A percentile compares a stretch with the other conserved stretches of the same genome.
Conservation (phyloP, 345 rosid species). For the Crucihimalaya himalaica region DNA sequence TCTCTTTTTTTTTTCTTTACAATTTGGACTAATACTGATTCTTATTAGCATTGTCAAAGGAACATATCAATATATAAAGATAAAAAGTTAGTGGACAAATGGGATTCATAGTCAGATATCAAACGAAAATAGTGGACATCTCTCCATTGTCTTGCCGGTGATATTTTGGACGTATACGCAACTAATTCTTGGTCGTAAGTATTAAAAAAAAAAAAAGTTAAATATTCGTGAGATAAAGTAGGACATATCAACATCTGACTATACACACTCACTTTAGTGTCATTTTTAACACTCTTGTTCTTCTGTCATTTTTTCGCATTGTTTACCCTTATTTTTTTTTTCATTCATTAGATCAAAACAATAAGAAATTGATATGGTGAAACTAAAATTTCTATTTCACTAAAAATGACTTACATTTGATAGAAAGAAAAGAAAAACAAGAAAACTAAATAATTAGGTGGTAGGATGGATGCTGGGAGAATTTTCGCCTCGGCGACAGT, state of each 20-base stretch:
- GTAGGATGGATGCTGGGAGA: conserved; percentile 41
- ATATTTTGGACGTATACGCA: conserved; percentile 29
- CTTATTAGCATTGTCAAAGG: background rate
- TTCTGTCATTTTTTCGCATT: background rate
- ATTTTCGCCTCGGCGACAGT: conserved; percentile 38
- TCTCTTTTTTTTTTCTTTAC: background rate
- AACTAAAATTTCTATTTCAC: conserved; percentile 10
- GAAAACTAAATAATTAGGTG: conserved; percentile 4
- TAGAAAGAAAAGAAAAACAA: background rate
- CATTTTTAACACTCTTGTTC: background rate
- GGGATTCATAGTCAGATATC: conserved; percentile 42
- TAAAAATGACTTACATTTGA: background rate
- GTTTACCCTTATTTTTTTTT: background rate
- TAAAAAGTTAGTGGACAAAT: conserved; percentile 28
- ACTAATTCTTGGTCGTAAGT: background rate
- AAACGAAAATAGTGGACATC: conserved; percentile 34
- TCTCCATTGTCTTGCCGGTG: conserved; percentile 19
- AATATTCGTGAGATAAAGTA: background rate
- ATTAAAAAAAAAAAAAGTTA: background rate
- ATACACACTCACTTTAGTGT: conserved; percentile 22
- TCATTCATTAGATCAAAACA: background rate
- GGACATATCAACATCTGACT: conserved; percentile 14
- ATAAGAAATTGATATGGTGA: background rate
- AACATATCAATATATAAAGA: conserved; percentile 3
- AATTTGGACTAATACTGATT: background rate